Evolutionary conservation across 2,329 filamentous ascomycete species (phyloP), one percentile per base, ranked within the genome.

Genomic region (Aspergillus luchuensis): DNA sequence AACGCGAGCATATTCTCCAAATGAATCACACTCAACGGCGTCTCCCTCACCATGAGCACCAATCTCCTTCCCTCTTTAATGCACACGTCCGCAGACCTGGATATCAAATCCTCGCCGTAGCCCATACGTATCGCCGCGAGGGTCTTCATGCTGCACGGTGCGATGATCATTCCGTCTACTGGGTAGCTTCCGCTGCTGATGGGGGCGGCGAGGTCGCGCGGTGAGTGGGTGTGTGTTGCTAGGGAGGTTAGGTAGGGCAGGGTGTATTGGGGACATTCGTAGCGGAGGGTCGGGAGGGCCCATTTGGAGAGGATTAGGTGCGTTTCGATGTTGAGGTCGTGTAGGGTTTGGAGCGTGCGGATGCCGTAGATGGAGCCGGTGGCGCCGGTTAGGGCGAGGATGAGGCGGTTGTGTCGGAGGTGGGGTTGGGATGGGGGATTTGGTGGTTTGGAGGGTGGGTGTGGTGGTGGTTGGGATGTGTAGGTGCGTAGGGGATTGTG

Each of bases 61-160:
- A 80, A 64, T 53, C 66, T 64, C 38, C 75, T 52, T 1, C 72
- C 47, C 66, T 81, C 79, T 59, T 81, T 82, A 2, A 81, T 61
- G 3, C 62, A 72, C 5, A 82, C 78, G 57, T 78, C 78, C 5
- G 78, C 80, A 0, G 79, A 74, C 0, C 78, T 67, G 0, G 76
- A 66, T 21, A 81, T 79, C 15, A 81, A 62, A 61, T 81, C 79
- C 41, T 80, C 74, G 53, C 72, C 72, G 59, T 72, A 76, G 0
- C 79, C 80, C 1, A 66, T 60, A n/a, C 69, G 63, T 3, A 82
- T 70, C 0, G 69, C 74, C 0, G 78, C 75, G 8, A 81, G 70
- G 2, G 79, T 81, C 67, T 81, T 81, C 74, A 82, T 76, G 56
- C 72, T 77, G 69, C 79, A 82, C 5, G 56, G 56, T 4, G 77